Percentiles rank a stretch among this genome's conserved stretches.
These are phyloP conservation scores for Ceratocystis eucalypticola DNA, from an alignment of 2,329 filamentous ascomycete genomes.

Conservation along the genomic window DNA sequence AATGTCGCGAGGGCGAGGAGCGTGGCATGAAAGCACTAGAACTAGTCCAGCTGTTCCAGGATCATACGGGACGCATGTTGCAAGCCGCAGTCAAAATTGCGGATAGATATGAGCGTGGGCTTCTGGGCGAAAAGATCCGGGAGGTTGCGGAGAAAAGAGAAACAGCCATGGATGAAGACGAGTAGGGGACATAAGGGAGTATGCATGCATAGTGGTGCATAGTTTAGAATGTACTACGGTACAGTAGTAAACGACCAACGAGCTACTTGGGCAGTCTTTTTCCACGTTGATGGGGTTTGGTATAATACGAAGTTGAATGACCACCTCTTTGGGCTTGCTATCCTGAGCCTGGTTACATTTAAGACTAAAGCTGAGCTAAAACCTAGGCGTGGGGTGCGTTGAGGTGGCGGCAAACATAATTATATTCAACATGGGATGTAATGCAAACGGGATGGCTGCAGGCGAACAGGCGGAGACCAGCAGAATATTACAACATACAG, in stretches of 20 bases:
- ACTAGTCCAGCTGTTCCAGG: slow-evolving; percentile 72
- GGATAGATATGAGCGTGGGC: slow-evolving; percentile 62
- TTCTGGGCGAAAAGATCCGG: slow-evolving; percentile 81
- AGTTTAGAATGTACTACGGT: background rate
- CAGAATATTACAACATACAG: no score
- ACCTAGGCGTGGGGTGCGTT: background rate
- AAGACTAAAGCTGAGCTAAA: background rate
- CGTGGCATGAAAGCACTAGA: slow-evolving; percentile 90
- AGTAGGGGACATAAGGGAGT: background rate
- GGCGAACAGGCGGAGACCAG: no score
- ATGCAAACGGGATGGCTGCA: no score
- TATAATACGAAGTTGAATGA: background rate
- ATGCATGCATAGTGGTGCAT: background rate
- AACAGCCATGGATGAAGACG: slow-evolving; percentile 11
- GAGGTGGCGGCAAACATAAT: background rate
- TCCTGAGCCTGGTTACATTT: no score
- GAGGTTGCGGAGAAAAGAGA: slow-evolving; percentile 25
- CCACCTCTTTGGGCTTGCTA: background rate
- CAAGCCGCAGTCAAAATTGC: slow-evolving; percentile 86
- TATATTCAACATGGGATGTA: no score
- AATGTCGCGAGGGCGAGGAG: slow-evolving; percentile 88
- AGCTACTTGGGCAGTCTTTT: background rate
- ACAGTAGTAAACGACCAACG: background rate
- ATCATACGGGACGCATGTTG: slow-evolving; percentile 75
- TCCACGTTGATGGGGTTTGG: background rate